Conservation (phyloP, 805 yeast species). For the Scheffersomyces coipomensis region DNA sequence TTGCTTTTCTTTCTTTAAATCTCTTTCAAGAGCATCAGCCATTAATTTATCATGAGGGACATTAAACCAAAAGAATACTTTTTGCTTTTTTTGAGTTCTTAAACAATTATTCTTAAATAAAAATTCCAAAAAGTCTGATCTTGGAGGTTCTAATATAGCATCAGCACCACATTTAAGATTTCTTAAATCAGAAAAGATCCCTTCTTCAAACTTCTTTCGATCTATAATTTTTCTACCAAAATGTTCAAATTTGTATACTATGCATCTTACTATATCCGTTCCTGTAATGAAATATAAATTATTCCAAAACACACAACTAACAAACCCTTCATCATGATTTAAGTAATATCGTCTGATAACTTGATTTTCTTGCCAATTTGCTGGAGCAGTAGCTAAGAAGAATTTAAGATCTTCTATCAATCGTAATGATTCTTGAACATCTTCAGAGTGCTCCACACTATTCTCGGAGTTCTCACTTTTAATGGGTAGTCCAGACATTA, state of each 20-base stretch:
- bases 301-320: constrained; percentile 92
- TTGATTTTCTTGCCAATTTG: constrained; percentile 88
- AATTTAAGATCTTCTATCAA: constrained; percentile 77
- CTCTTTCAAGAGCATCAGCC: constrained; percentile 92
- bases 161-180: constrained; percentile 82
- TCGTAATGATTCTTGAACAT: constrained; percentile 48
- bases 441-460: background rate
- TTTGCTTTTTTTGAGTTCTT: constrained; percentile 94
- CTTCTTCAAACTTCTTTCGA: constrained; percentile 94
- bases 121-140: constrained; percentile 80
- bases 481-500: too few relatives aligned
- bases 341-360: constrained; percentile 81
- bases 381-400: constrained; percentile 91
- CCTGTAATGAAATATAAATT: constrained; percentile 89
- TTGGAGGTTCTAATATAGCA: constrained; percentile 85
- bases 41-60: constrained; percentile 92
- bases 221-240: constrained; percentile 85
- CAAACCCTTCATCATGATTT: constrained; percentile 87
- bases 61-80: constrained; percentile 94
- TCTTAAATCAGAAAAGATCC: constrained; percentile 87
- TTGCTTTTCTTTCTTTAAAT: constrained; percentile 70
- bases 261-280: constrained; percentile 91
- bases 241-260: constrained; percentile 82
- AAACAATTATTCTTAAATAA: constrained; percentile 83
- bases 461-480: too few relatives aligned